phyloP scores from a whole-genome alignment of 1,284 basidiomycete genomes.

The Microbotryum violaceum region DNA sequence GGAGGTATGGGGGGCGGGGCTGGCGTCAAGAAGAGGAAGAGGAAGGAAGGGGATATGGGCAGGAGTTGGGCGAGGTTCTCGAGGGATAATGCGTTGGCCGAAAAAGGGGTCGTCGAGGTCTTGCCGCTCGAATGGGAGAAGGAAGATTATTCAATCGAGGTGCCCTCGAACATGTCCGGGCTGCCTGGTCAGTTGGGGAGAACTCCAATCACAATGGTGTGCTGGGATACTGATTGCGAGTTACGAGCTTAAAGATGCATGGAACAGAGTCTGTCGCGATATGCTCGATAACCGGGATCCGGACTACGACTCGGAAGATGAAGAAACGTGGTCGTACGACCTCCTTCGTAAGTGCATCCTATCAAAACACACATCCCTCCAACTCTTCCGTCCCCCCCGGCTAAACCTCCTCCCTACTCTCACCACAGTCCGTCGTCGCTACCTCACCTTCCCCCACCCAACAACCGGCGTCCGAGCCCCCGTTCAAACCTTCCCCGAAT shows the following conservation, averaged over 20 bases:
- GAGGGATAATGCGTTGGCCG: conserved; percentile 1
- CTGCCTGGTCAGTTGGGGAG: conserved; percentile 12
- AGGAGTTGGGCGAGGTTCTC: conserved; percentile 2
- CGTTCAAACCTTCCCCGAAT: conserved; percentile 12
- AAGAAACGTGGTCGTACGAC: conserved; percentile 23
- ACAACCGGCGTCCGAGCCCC: conserved; percentile 5
- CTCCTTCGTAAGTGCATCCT: conserved; percentile 14
- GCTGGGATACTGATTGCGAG: too few species aligned
- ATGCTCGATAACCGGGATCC: conserved; percentile 22
- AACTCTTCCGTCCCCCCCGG: background rate
- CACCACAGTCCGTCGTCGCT: conserved; percentile 14
- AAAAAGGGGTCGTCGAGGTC: conserved; percentile 11
- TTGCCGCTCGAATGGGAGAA: conserved; percentile 23
- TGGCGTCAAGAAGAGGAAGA: conserved; percentile 2
- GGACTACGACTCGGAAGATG: conserved; percentile 31
- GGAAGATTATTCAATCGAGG: conserved; percentile 7
- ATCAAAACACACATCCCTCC: too few species aligned
- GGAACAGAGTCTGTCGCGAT: conserved; percentile 7
- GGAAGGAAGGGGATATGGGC: conserved; percentile 1
- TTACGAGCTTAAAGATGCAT: background rate
- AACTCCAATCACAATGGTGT: too few species aligned
- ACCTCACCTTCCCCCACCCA: conserved; percentile 14
- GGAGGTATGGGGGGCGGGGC: background rate
- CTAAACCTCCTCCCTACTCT: background rate
- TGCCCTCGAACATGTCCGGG: conserved; percentile 7